Base-by-base conservation (phyloP, 441 rosid species). In the Erodium texanum region DNA sequence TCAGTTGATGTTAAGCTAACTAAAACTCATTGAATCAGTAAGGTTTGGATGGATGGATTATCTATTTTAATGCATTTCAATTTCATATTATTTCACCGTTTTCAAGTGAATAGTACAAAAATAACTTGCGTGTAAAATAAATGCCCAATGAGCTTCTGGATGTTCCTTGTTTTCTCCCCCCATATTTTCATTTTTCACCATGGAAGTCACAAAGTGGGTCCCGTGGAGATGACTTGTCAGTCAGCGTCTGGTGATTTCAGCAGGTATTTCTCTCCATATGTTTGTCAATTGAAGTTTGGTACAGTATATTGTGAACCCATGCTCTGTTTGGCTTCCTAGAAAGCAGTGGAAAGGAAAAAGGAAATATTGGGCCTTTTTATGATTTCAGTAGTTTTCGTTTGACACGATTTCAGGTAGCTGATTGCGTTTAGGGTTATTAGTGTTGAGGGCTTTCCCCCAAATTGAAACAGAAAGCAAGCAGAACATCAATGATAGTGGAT, bases 261-360 rank as follows among this genome's bases (percentile, higher is more conserved):
- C 56, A 50, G 56, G 56, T 50, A 50, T 50, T 50, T 50, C 7
- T n/a, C 16, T 7, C 38, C 38, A 34, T 34, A 5, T 38, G 45
- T 38, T 9, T 38, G 45, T 38, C 43, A 36, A 50, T 50, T 16
- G 20, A 15, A 50, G 62, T 16, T 50, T 20, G 62, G 61, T 54
- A 19, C 61, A 18, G 18, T 54, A 54, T 19, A 54, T 9, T 58
- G 14, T 58, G 24, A 58, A 58, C 62, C 1, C 12, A 59, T 22
- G 22, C 29, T 59, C 63, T 59, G 63, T 59, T 59, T 59, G 63
- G 63, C 63, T 22, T 59, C 63, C 63, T 12, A 59, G 63, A 59
- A 59, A 59, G 27, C 14, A 11, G n/a, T 12, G 27, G 63, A 11
- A 11, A 59, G n/a, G n/a, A 59, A 48, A 59, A 59, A 9, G 63